These are phyloP conservation scores for Penicillium roqueforti DNA, from an alignment of 495 filamentous ascomycete genomes.

Conservation along the genomic window DNA sequence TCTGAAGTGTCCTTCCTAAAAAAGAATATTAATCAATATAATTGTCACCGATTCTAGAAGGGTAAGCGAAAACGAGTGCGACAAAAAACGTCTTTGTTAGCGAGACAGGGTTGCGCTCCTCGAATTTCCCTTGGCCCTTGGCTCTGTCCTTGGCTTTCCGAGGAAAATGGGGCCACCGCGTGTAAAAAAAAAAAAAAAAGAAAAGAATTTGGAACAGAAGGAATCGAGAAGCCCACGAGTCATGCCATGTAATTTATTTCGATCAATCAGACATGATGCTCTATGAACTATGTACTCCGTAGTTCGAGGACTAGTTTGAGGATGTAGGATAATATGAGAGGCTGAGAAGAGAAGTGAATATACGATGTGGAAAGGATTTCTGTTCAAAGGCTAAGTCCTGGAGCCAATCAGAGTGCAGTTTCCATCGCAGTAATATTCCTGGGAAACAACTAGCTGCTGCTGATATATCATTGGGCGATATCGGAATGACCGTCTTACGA, in stretches of 20 bases:
- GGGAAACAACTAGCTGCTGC: not conserved
- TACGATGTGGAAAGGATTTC: not conserved
- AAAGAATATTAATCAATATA: not conserved
- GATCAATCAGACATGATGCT: too few species aligned
- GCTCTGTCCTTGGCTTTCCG: not conserved
- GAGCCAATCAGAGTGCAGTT: not conserved
- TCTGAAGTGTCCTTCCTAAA: not conserved
- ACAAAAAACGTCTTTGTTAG: not conserved
- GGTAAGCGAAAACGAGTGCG: not conserved
- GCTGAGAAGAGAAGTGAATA: not conserved
- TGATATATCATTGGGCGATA: slow-evolving; percentile 7
- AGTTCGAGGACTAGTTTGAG: too few species aligned
- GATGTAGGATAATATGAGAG: not conserved
- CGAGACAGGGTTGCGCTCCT: slow-evolving; percentile 7
- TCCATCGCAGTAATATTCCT: slow-evolving; percentile 11
- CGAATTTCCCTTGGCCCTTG: slow-evolving; percentile 5
- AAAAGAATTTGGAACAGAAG: not conserved
- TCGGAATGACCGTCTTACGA: slow-evolving; percentile 1
- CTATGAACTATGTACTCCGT: too few species aligned
- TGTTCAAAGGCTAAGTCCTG: not conserved
- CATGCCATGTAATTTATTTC: slow-evolving; percentile 17
- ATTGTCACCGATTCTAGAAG: not conserved
- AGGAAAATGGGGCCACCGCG: slow-evolving; percentile 6
- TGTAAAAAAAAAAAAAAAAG: not conserved
- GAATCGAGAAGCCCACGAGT: slow-evolving; percentile 16